These are phyloP conservation scores for Raffaelea ambrosiae DNA, from an alignment of 2,329 filamentous ascomycete species.

Conservation along the genomic window DNA sequence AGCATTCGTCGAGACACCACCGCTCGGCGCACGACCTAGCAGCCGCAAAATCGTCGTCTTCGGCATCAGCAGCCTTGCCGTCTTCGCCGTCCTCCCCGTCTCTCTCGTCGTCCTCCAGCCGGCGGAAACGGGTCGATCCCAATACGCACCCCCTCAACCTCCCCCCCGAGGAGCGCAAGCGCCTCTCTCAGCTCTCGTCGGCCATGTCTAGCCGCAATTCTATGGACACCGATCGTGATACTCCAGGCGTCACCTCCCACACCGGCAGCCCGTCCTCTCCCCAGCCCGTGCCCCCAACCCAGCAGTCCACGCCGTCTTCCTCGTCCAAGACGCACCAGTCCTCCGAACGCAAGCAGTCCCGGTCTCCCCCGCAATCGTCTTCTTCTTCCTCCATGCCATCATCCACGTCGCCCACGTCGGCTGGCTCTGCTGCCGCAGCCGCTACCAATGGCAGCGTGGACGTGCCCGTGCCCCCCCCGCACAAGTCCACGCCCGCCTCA, in stretches of 20 bases:
- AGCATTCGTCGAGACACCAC: conserved; percentile 1
- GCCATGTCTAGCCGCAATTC: conserved; percentile 53
- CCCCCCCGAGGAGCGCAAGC: conserved; percentile 78
- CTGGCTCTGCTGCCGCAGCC: conserved; percentile 37
- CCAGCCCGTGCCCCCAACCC: conserved; percentile 28
- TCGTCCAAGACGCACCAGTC: conserved; percentile 23
- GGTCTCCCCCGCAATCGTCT: conserved; percentile 25
- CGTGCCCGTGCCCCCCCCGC: conserved; percentile 61
- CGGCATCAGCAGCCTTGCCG: neutral
- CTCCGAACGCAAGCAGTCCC: conserved; percentile 14
- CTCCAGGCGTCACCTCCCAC: conserved; percentile 27
- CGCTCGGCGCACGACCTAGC: neutral
- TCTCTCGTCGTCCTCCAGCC: too few species aligned
- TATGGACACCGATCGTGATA: conserved; percentile 71
- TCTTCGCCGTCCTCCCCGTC: conserved; percentile 29
- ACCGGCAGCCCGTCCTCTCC: conserved; percentile 42
- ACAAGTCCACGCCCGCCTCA: conserved; percentile 55
- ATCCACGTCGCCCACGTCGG: conserved; percentile 16
- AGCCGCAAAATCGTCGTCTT: neutral
- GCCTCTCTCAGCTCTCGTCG: conserved; percentile 53
- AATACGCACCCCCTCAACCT: conserved; percentile 85
- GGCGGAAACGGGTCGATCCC: conserved; percentile 50
- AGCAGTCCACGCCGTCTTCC: conserved; percentile 22
- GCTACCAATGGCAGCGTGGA: conserved; percentile 19
- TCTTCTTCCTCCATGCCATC: conserved; percentile 12